Conservation (phyloP, 108 stramenopile species). For the Pseudonitzschia delicatissima region DNA sequence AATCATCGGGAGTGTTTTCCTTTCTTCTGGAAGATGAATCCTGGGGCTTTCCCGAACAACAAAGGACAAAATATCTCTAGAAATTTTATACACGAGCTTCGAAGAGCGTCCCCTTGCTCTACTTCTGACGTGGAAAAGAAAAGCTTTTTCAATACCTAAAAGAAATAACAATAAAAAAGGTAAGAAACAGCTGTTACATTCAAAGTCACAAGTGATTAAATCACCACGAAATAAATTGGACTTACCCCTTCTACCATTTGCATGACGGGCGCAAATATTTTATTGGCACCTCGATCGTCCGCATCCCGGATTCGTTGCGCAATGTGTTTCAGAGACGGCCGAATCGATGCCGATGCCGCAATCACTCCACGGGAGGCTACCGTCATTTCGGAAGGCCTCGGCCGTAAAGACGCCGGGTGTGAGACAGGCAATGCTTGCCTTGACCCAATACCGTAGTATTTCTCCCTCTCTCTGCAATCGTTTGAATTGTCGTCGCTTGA, state of each 20-base stretch:
- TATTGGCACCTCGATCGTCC: slow-evolving; percentile 78
- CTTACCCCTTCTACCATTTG: slow-evolving; percentile 79
- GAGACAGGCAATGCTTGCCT: slow-evolving; percentile 63
- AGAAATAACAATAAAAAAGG: not conserved
- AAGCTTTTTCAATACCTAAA: slow-evolving; percentile 45
- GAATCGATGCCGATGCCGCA: slow-evolving; percentile 67
- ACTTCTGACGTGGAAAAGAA: slow-evolving; percentile 30
- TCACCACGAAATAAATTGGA: not conserved
- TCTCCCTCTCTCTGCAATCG: slow-evolving; percentile 54
- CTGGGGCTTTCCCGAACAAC: slow-evolving; percentile 73
- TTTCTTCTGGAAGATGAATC: slow-evolving; percentile 45
- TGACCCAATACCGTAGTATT: slow-evolving; percentile 74
- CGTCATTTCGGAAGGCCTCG: slow-evolving; percentile 46
- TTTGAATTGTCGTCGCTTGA: slow-evolving; percentile 49
- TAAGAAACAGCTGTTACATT: not conserved
- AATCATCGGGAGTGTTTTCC: slow-evolving; percentile 56
- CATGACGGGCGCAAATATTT: slow-evolving; percentile 78
- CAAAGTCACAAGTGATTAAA: no score
- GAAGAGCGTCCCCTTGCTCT: slow-evolving; percentile 55
- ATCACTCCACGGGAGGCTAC: slow-evolving; percentile 69
- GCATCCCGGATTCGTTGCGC: slow-evolving; percentile 66
- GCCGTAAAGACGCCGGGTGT: slow-evolving; percentile 70
- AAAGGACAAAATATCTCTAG: slow-evolving; percentile 80
- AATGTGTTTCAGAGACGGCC: slow-evolving; percentile 76
- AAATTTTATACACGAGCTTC: slow-evolving; percentile 85